Evolutionary conservation across 345 rosid species (phyloP).

Genomic region (Zanthoxylum bungeanum): DNA sequence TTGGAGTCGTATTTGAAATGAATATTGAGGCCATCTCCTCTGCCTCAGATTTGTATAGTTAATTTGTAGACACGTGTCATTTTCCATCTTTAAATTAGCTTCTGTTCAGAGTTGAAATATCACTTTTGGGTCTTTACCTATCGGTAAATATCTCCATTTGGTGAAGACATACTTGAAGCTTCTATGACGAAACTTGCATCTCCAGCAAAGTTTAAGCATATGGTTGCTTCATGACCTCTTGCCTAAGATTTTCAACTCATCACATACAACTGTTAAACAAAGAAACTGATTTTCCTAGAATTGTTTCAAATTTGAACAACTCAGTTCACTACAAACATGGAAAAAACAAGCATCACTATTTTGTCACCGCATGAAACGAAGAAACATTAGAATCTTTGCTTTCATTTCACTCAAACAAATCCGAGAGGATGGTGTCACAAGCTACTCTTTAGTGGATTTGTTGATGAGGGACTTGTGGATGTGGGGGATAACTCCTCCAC

Average conservation of each 20-base stretch:
- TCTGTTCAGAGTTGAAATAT: no score
- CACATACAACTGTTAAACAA: not conserved
- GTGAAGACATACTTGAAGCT: no score
- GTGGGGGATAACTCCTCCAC: slow-evolving; percentile 76
- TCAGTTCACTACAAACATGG: not conserved
- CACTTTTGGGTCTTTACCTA: no score
- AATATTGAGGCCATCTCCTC: no score
- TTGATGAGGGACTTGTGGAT: slow-evolving; percentile 78
- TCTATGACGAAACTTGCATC: no score
- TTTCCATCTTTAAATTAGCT: no score
- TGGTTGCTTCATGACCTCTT: not conserved
- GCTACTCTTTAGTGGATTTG: slow-evolving; percentile 62
- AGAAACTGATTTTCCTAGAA: not conserved
- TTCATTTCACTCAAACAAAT: not conserved
- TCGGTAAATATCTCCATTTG: no score
- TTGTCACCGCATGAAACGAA: not conserved
- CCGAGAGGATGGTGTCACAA: not conserved
- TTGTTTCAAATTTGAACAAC: not conserved
- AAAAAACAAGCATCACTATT: not conserved
- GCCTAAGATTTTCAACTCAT: not conserved
- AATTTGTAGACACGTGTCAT: no score
- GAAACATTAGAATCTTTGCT: not conserved
- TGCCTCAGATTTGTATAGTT: no score
- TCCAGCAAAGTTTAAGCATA: no score
- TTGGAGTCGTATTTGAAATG: no score